Conservation (phyloP, 2,329 filamentous ascomycete genomes). For the Cylindrodendrum hubeiense region DNA sequence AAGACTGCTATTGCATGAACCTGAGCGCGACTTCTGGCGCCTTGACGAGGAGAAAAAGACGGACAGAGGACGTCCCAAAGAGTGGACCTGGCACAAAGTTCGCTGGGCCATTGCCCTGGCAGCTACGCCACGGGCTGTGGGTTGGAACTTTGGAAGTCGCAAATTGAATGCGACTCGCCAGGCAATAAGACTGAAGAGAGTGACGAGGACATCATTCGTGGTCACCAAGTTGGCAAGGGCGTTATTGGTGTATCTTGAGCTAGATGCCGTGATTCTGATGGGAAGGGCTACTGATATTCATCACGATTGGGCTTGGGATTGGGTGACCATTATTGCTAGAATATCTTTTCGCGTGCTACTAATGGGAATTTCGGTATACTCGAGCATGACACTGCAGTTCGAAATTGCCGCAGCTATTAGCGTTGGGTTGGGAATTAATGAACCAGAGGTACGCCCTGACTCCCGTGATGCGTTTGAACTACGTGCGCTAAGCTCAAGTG, state of each 20-base stretch:
- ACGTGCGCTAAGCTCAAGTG: neutral
- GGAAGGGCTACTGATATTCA: conserved; percentile 3
- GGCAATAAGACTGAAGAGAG: neutral
- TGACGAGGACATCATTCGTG: neutral
- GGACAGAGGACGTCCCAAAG: neutral
- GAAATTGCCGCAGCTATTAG: conserved; percentile 19
- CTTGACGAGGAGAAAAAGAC: conserved; percentile 15
- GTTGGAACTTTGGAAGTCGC: conserved; percentile 28
- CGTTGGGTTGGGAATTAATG: conserved; percentile 1
- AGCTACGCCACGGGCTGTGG: conserved; percentile 22
- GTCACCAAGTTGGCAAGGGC: neutral
- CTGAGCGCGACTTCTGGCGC: conserved; percentile 25
- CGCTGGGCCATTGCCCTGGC: conserved; percentile 24
- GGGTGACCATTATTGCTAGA: neutral
- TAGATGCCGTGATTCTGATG: conserved; percentile 15
- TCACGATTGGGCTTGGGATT: conserved; percentile 17
- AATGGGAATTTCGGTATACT: conserved; percentile 20
- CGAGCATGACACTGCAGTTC: conserved; percentile 28
- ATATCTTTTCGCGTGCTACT: conserved; percentile 7
- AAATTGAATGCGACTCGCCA: conserved; percentile 1
- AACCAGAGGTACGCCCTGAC: conserved; percentile 13
- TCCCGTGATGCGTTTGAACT: neutral
- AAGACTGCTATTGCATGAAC: conserved; percentile 22
- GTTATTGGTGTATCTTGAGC: conserved; percentile 6
- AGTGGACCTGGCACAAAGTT: conserved; percentile 20